Conservation (phyloP, 257 asterid genomes). For the Solanum virginianum region DNA sequence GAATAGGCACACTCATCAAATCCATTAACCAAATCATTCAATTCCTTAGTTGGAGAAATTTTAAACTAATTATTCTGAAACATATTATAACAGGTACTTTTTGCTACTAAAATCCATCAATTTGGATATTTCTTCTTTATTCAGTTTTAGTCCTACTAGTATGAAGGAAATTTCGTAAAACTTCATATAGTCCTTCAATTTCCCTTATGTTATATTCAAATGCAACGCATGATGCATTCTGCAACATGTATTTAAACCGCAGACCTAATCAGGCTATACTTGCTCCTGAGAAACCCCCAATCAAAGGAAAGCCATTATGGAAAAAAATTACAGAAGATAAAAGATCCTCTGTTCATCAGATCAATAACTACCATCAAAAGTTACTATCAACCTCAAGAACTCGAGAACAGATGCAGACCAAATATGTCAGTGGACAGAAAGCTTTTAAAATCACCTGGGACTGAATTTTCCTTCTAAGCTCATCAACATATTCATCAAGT, state of each 20-base stretch:
- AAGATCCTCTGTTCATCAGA: neutral
- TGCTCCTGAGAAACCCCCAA: neutral
- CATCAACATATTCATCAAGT: slow-evolving; percentile 52
- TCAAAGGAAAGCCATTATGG: neutral
- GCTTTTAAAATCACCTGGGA: slow-evolving; percentile 41
- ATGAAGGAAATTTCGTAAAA: neutral
- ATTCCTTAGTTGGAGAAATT: neutral
- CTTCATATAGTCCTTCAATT: neutral
- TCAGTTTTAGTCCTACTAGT: neutral
- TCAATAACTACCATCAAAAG: neutral
- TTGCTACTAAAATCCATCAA: neutral
- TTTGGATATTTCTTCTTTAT: neutral
- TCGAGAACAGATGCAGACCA: neutral
- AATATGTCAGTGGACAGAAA: neutral
- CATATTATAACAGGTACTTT: neutral
- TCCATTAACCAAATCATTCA: neutral
- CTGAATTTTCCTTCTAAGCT: slow-evolving; percentile 62
- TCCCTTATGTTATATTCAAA: neutral
- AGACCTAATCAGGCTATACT: neutral
- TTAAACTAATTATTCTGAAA: neutral
- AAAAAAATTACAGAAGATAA: neutral
- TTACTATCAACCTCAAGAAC: neutral
- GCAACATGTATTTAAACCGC: neutral
- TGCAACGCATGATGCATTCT: neutral
- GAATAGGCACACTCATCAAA: neutral